A percentile compares a stretch with the other conserved stretches of the same genome.
Evolutionary conservation across 2,329 filamentous ascomycete genomes (phyloP).

Genomic region (Cladosporium sp.): DNA sequence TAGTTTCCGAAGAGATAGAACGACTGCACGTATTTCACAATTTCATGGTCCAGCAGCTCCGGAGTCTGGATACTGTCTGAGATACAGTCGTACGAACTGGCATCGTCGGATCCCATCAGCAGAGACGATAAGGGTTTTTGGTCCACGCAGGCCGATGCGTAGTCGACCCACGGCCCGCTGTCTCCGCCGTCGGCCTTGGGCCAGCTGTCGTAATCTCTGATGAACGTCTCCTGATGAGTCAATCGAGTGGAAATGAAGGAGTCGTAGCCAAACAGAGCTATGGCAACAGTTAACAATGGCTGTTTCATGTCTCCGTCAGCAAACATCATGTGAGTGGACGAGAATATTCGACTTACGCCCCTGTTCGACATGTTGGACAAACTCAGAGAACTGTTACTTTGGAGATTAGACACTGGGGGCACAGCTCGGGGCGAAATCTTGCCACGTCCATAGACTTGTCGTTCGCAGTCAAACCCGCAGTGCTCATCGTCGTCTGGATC

Average conservation of each 20-base stretch:
- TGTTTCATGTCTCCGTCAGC: conserved; percentile 16
- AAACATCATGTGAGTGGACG: not conserved
- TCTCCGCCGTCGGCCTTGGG: not conserved
- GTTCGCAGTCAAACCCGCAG: not conserved
- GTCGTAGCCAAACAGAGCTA: conserved; percentile 13
- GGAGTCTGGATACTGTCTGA: not conserved
- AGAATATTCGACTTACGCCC: not conserved
- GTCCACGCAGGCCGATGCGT: not conserved
- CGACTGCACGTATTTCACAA: not conserved
- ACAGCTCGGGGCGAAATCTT: not conserved
- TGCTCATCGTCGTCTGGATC: not conserved
- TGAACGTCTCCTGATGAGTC: not conserved
- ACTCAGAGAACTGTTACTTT: not conserved
- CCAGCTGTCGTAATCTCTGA: not conserved
- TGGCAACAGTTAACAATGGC: conserved; percentile 5
- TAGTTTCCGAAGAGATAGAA: not conserved
- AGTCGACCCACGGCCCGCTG: not conserved
- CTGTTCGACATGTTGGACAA: not conserved
- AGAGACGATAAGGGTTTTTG: not conserved
- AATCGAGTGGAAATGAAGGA: not conserved
- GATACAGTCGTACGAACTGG: not conserved
- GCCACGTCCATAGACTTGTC: not conserved
- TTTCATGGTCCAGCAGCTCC: not conserved
- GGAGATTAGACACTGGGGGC: not conserved
- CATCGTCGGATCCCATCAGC: not conserved